These are phyloP conservation scores for Chenopodium berlandieri DNA, from an alignment of 148 eudicot species.

Conservation along the genomic window DNA sequence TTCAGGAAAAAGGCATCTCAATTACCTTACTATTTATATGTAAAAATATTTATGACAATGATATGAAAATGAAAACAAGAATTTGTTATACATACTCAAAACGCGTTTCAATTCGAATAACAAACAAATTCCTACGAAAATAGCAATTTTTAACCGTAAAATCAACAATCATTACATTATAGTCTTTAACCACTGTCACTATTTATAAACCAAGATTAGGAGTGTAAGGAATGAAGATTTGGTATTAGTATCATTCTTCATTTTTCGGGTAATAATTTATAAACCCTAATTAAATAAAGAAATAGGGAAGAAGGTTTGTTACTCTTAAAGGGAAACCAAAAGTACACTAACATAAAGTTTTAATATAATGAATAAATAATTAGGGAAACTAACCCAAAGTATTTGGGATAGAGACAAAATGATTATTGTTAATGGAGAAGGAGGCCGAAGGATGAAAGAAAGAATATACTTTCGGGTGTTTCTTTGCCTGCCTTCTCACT, in stretches of 20 bases:
- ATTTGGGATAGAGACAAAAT: conserved; percentile 23
- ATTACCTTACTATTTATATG: conserved; percentile 20
- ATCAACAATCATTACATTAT: not conserved
- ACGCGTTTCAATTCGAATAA: not conserved
- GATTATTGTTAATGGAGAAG: conserved; percentile 21
- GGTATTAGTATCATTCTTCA: not conserved
- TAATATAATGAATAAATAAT: conserved; percentile 4
- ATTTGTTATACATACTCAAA: not conserved
- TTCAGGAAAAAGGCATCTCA: conserved; percentile 13
- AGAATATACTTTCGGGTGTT: conserved; percentile 17
- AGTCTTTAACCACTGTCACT: too few species aligned
- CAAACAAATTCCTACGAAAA: not conserved
- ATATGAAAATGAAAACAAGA: not conserved
- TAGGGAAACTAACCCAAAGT: conserved; percentile 17
- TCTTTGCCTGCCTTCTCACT: conserved; percentile 21
- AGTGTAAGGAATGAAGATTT: not conserved
- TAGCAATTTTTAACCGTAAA: not conserved
- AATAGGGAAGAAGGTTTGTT: conserved; percentile 16
- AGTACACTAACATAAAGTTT: not conserved
- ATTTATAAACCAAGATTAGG: not conserved
- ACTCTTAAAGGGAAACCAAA: conserved; percentile 23
- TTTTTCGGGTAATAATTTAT: not conserved
- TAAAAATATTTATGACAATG: conserved; percentile 7
- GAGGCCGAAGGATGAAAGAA: conserved; percentile 4
- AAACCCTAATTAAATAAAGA: conserved; percentile 28